phyloP scores from a whole-genome alignment of 306 rosid species.

The Acmispon strigosus region DNA sequence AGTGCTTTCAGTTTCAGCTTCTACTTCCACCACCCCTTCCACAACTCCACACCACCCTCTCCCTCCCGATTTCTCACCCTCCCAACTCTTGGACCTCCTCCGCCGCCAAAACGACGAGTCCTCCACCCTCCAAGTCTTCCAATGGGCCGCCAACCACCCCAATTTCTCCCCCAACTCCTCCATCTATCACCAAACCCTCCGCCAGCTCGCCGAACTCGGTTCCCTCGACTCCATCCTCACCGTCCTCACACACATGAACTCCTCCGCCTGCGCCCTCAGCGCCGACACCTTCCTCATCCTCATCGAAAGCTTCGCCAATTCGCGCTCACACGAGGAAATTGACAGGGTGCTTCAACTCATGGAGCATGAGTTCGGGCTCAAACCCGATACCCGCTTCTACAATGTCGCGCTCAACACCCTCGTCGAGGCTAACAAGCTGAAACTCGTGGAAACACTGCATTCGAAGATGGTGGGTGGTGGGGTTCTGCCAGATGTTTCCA shows the following conservation, averaged over 20 bases:
- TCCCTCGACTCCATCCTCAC: constrained; percentile 50
- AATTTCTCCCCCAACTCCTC: constrained; percentile 40
- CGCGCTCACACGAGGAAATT: constrained; percentile 46
- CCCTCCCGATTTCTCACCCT: constrained; percentile 47
- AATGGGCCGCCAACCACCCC: constrained; percentile 75
- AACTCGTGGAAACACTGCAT: constrained; percentile 58
- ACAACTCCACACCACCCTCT: constrained; percentile 47
- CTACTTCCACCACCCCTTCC: constrained; percentile 23
- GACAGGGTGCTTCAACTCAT: constrained; percentile 26
- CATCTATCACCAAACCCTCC: constrained; percentile 52
- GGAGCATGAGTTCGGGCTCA: constrained; percentile 52
- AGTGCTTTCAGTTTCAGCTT: background rate
- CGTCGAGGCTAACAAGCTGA: constrained; percentile 64
- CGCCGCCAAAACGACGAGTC: constrained; percentile 64
- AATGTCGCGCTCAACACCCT: constrained; percentile 56
- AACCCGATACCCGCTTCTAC: constrained; percentile 53
- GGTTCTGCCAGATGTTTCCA: constrained; percentile 54
- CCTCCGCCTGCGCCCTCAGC: constrained; percentile 22
- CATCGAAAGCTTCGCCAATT: constrained; percentile 39
- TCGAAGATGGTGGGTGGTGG: constrained; percentile 43
- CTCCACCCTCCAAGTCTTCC: constrained; percentile 53
- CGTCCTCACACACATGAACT: constrained; percentile 40
- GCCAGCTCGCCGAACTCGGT: constrained; percentile 42
- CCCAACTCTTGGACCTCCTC: constrained; percentile 65
- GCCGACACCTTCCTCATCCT: constrained; percentile 42